Percentiles rank a stretch among this genome's conserved stretches.
Evolutionary conservation across 208 protist species (phyloP).

Genomic region (Crithidia bombi): DNA sequence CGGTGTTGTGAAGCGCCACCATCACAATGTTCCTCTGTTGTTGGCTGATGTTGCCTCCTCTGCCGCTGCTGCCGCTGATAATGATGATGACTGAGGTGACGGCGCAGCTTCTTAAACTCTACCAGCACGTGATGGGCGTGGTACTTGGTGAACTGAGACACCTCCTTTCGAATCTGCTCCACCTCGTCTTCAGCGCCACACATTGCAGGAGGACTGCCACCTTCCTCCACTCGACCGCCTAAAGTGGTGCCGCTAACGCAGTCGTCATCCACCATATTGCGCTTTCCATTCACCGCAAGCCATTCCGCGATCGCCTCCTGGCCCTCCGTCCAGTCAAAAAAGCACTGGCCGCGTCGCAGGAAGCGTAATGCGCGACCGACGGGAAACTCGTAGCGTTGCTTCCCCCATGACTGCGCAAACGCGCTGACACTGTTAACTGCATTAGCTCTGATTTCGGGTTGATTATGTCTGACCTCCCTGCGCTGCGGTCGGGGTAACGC

Average conservation of each 20-base stretch:
- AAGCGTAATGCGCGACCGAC: slow-evolving; percentile 41
- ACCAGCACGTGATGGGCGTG: slow-evolving; percentile 78
- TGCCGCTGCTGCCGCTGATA: not conserved
- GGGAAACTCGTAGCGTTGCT: slow-evolving; percentile 39
- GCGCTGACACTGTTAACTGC: not conserved
- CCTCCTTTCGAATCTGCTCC: slow-evolving; percentile 15
- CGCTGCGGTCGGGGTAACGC: too few species aligned
- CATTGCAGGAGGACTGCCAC: not conserved
- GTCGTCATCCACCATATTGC: not conserved
- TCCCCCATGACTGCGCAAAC: not conserved
- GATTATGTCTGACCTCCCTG: too few species aligned
- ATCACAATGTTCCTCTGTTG: not conserved
- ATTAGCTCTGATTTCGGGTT: too few species aligned
- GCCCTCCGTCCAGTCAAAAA: slow-evolving; percentile 17
- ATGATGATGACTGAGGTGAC: not conserved
- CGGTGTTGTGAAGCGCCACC: not conserved
- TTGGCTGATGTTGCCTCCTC: not conserved
- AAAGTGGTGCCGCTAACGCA: not conserved
- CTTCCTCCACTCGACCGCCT: not conserved
- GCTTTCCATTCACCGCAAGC: not conserved
- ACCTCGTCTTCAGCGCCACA: not conserved
- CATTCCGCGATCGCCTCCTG: slow-evolving; percentile 8
- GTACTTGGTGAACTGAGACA: slow-evolving; percentile 53
- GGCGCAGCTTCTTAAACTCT: slow-evolving; percentile 38
- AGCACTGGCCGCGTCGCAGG: slow-evolving; percentile 27